These are phyloP conservation scores for Fraxinus baroniana DNA, from an alignment of 305 asterid species.

Conservation along the genomic window DNA sequence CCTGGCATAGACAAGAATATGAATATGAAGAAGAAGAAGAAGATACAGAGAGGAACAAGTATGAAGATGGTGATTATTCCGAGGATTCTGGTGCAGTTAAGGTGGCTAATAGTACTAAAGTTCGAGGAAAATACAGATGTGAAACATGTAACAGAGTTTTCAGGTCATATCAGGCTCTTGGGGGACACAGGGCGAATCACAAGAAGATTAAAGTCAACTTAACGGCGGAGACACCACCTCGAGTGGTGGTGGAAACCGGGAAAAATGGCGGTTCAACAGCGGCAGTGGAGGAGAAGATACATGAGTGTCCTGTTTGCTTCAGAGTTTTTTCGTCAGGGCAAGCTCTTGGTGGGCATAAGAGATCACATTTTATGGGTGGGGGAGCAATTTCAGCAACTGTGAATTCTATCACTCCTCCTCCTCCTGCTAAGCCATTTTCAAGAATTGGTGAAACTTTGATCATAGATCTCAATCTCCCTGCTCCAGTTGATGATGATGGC, in stretches of 20 bases:
- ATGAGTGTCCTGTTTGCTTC: slow-evolving; percentile 73
- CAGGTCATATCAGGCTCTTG: slow-evolving; percentile 84
- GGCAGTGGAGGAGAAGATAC: slow-evolving; percentile 44
- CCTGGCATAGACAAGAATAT: slow-evolving; percentile 41
- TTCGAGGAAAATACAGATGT: slow-evolving; percentile 64
- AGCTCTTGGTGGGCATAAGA: slow-evolving; percentile 91
- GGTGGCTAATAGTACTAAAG: slow-evolving; percentile 30
- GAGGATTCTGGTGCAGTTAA: slow-evolving; percentile 33
- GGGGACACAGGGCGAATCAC: slow-evolving; percentile 95
- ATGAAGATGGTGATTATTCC: not conserved
- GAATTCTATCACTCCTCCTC: not conserved
- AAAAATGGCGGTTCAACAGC: not conserved
- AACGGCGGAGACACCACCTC: not conserved
- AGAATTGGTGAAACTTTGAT: slow-evolving; percentile 37
- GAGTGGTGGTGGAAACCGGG: not conserved
- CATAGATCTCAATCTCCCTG: slow-evolving; percentile 86
- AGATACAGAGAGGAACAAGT: not conserved
- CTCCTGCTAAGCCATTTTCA: slow-evolving; percentile 24
- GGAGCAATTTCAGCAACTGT: slow-evolving; percentile 26
- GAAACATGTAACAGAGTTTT: slow-evolving; percentile 71
- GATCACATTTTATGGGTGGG: slow-evolving; percentile 60
- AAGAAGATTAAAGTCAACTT: slow-evolving; percentile 43
- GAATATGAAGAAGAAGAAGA: slow-evolving; percentile 15
- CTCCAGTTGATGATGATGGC: slow-evolving; percentile 59
- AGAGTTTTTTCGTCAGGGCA: slow-evolving; percentile 83